Evolutionary conservation across 805 yeast genomes (phyloP), one percentile per base, ranked within the genome.

Genomic region (Candida sanyiensis): DNA sequence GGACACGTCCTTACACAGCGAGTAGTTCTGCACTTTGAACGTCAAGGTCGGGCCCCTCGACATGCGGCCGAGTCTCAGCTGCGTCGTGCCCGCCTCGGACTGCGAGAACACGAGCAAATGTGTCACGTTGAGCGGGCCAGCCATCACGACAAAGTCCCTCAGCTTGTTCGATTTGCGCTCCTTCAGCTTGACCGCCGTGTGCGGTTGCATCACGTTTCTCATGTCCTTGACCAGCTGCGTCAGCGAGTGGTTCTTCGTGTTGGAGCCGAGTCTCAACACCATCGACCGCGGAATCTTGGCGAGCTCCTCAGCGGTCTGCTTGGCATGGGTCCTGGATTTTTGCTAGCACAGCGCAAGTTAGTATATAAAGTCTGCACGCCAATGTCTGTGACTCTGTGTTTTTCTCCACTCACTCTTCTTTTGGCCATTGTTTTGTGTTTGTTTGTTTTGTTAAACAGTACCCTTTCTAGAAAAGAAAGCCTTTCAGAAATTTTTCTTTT

Each of bases 101-200:
- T 88, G 96, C 45, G 87, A 81, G 67, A 93, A 89, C 16, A 90
- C 68, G 63, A 93, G 77, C 55, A 93, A 63, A 62, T 90, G 96
- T 6, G 90, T 73, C 17, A 93, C 96, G 20, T 95, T 95, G 31
- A 93, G 68, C 11, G 97, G 97, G 6, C 97, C 97, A 27, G 96
- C 85, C 96, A 93, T 89, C n/a, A 87, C 95, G n/a, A 89, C 75
- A 52, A 83, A 93, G 63, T 90, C 98, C 59, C 83, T 86, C 49
- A 93, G 69, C 56, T 80, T 84, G 62, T 93, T 93, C 28, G 85
- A 69, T 57, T 85, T 86, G 36, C 97, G 71, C 63, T 93, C 98
- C 47, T 80, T 73, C 43, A 93, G 70, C 49, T 78, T 83, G 52
- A 87, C 78, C 10, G 97, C 97, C 3, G 98, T 93, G 55, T 90